A percentile compares a stretch with the other conserved stretches of the same genome.
Conservation (phyloP, 2,329 filamentous ascomycete genomes). For the Ophiostoma sp. region DNA sequence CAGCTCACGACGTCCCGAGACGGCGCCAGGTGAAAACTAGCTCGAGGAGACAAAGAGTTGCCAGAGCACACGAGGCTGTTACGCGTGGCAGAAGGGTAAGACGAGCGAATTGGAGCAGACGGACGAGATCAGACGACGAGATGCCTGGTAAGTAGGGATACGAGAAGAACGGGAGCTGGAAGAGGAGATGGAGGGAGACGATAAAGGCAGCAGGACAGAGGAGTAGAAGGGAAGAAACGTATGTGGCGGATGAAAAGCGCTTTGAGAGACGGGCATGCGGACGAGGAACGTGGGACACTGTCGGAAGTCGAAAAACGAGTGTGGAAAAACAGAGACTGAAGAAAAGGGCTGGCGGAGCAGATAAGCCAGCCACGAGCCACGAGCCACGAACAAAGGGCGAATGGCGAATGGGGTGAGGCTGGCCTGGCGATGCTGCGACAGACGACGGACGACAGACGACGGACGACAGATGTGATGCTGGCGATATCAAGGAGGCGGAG, state of each 20-base stretch:
- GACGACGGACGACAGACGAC: not conserved
- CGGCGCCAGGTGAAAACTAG: not conserved
- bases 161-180: not conserved
- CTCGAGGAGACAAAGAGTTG: not conserved
- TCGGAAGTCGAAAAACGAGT: not conserved
- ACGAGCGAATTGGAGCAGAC: not conserved
- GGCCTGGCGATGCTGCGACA: not conserved
- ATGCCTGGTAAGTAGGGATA: not conserved
- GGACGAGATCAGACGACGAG: not conserved
- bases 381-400: not conserved
- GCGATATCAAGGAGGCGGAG: not conserved
- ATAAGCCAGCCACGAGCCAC: not conserved
- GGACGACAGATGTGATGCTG: not conserved
- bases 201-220: not conserved
- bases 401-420: not conserved
- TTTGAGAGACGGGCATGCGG: not conserved
- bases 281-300: slow-evolving; percentile 10
- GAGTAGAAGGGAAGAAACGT: not conserved
- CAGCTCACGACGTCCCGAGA: not conserved
- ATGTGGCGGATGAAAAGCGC: not conserved
- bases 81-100: not conserved
- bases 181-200: not conserved
- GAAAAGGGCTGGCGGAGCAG: slow-evolving; percentile 1
- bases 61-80: not conserved
- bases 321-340: not conserved